phyloP scores from a whole-genome alignment of 352 stramenopile genomes.

The Phytophthora vignae region DNA sequence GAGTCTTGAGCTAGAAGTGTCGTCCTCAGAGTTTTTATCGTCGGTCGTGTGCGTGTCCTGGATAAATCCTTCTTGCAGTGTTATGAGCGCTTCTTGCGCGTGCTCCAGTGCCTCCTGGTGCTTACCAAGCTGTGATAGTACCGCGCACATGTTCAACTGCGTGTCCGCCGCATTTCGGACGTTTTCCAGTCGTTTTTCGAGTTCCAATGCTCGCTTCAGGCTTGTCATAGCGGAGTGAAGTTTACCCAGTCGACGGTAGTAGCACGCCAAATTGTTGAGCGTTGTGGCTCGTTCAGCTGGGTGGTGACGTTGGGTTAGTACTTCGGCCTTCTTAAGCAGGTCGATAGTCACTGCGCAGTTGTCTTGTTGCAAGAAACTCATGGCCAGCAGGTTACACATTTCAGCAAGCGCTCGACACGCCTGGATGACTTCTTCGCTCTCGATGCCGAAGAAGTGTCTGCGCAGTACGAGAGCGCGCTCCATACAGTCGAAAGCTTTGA shows the following conservation, averaged over 20 bases:
- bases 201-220: conserved; percentile 89
- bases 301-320: conserved; percentile 87
- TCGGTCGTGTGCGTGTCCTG: conserved; percentile 27
- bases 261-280: conserved; percentile 95
- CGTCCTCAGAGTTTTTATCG: conserved; percentile 1
- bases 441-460: conserved; percentile 93
- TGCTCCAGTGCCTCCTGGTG: conserved; percentile 89
- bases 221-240: conserved; percentile 92
- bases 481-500: conserved; percentile 94
- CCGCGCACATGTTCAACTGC: conserved; percentile 94
- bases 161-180: conserved; percentile 91
- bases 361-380: conserved; percentile 95
- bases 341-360: conserved; percentile 93
- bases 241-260: conserved; percentile 90
- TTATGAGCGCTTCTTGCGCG: conserved; percentile 87
- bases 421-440: conserved; percentile 85
- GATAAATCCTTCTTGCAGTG: conserved; percentile 92
- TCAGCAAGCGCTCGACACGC: conserved; percentile 92
- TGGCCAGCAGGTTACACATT: conserved; percentile 95
- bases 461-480: conserved; percentile 91
- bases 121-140: conserved; percentile 90
- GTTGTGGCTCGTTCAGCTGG: conserved; percentile 86
- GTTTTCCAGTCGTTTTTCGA: conserved; percentile 82
- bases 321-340: conserved; percentile 94
- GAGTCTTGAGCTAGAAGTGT: conserved; percentile 26